Percentiles rank a stretch among this genome's conserved stretches.
phyloP scores from a whole-genome alignment of 2,329 filamentous ascomycete genomes.

The Hymenoscyphus repandus region DNA sequence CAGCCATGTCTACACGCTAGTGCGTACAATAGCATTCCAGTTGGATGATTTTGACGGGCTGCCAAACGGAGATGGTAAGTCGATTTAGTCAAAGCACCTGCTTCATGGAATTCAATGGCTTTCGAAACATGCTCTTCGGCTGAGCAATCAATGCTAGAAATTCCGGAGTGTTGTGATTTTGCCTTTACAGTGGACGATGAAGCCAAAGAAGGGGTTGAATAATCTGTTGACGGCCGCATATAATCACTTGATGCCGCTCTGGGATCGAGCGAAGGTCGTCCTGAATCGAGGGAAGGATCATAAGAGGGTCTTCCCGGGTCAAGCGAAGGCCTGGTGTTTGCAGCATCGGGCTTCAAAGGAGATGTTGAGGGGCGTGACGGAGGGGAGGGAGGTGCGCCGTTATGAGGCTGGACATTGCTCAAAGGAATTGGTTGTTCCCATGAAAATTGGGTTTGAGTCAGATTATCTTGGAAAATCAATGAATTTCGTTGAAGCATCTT shows the following conservation, averaged over 20 bases:
- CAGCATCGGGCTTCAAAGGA: constrained; percentile 34
- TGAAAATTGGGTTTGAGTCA: constrained; percentile 48
- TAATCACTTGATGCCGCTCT: constrained; percentile 45
- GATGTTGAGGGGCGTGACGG: constrained; percentile 57
- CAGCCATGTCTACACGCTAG: constrained; percentile 93
- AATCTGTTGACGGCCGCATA: constrained; percentile 43
- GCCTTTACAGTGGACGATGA: constrained; percentile 32
- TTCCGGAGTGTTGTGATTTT: constrained; percentile 44
- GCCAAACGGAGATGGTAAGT: constrained; percentile 93
- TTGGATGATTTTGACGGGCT: constrained; percentile 78
- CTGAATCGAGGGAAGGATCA: constrained; percentile 43
- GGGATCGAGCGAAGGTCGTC: constrained; percentile 43
- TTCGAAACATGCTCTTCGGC: constrained; percentile 86
- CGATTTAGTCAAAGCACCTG: constrained; percentile 82
- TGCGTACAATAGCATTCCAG: constrained; percentile 93
- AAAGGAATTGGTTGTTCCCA: constrained; percentile 53
- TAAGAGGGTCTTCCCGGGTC: constrained; percentile 42
- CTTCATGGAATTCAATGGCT: constrained; percentile 85
- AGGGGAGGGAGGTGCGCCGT: constrained; percentile 54
- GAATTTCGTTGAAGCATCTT: constrained; percentile 69
- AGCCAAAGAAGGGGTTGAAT: constrained; percentile 27
- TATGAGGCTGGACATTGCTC: constrained; percentile 39
- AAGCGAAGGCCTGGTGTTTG: constrained; percentile 42
- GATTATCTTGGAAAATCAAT: constrained; percentile 49
- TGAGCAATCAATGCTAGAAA: constrained; percentile 62